Evolutionary conservation across 2,329 filamentous ascomycete genomes (phyloP).

Genomic region (Xylariomycetidae sp.): DNA sequence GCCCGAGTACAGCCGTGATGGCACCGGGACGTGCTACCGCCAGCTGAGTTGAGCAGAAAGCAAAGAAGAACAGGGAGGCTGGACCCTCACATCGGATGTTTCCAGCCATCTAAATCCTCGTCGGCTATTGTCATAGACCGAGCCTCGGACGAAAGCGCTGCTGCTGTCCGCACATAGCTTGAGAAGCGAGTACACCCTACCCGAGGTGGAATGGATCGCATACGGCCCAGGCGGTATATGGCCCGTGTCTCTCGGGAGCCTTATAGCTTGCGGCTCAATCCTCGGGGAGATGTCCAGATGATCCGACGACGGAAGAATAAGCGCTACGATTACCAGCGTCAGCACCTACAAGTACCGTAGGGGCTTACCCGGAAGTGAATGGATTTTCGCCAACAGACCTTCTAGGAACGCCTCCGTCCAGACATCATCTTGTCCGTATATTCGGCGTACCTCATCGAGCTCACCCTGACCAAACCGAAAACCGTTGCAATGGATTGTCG

Average conservation of each 20-base stretch:
- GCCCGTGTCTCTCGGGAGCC: not conserved
- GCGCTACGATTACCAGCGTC: not conserved
- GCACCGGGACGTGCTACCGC: slow-evolving; percentile 12
- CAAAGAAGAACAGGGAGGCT: not conserved
- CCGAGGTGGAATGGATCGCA: slow-evolving; percentile 5
- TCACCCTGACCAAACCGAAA: no score
- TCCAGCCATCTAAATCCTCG: slow-evolving; percentile 9
- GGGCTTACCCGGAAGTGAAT: not conserved
- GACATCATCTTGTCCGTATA: slow-evolving; percentile 11
- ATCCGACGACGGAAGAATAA: not conserved
- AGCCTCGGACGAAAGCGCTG: slow-evolving; percentile 11
- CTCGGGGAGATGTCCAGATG: not conserved
- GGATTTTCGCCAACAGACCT: slow-evolving; percentile 1
- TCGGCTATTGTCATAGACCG: slow-evolving; percentile 1
- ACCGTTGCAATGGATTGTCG: no score
- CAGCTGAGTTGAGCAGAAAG: not conserved
- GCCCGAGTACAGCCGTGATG: slow-evolving; percentile 8
- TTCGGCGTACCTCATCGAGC: no score
- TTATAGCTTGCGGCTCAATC: not conserved
- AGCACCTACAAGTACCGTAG: not conserved
- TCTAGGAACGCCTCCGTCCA: slow-evolving; percentile 8
- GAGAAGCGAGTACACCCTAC: slow-evolving; percentile 4
- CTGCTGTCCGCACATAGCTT: slow-evolving; percentile 9
- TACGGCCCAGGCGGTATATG: slow-evolving; percentile 7
- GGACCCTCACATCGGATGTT: slow-evolving; percentile 2